These are phyloP conservation scores for Trichoderma oligosporum DNA, from an alignment of 2,329 filamentous ascomycete genomes.

Conservation along the genomic window DNA sequence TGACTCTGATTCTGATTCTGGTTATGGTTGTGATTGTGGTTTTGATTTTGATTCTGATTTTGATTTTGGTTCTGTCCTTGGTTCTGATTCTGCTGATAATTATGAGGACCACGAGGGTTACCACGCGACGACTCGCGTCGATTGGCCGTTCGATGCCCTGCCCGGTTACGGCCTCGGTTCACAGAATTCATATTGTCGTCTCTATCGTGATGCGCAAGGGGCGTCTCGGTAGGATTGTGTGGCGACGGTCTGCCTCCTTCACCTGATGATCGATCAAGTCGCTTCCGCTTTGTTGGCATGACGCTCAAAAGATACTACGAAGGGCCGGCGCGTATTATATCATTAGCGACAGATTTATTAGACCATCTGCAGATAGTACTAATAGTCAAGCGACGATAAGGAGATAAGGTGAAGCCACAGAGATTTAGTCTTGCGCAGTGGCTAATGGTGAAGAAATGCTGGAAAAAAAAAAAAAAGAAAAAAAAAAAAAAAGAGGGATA, in stretches of 20 bases:
- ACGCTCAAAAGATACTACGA: slow-evolving; percentile 25
- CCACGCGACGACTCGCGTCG: slow-evolving; percentile 51
- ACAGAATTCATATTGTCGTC: slow-evolving; percentile 42
- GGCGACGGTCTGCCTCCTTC: slow-evolving; percentile 57
- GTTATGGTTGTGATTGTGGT: too few relatives aligned
- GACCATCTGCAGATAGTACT: background rate
- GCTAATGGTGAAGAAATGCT: background rate
- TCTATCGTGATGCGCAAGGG: slow-evolving; percentile 56
- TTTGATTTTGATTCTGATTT: background rate
- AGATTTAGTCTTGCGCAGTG: background rate
- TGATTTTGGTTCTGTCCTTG: background rate
- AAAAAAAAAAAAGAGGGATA: slow-evolving; percentile 15
- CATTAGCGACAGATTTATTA: slow-evolving; percentile 31
- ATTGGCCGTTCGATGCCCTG: slow-evolving; percentile 46
- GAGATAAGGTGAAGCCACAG: background rate
- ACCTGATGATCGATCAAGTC: slow-evolving; percentile 47
- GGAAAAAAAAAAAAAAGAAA: background rate
- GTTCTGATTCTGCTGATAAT: slow-evolving; percentile 22
- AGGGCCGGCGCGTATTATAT: slow-evolving; percentile 27
- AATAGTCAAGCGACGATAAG: background rate
- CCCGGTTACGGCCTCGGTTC: slow-evolving; percentile 43
- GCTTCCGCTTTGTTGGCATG: slow-evolving; percentile 61
- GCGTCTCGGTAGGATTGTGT: slow-evolving; percentile 57
- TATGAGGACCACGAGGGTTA: slow-evolving; percentile 28
- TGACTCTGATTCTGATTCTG: slow-evolving; percentile 21